A percentile compares a stretch with the other conserved stretches of the same genome.
These are phyloP conservation scores for Blumeriella jaapii DNA, from an alignment of 2,329 filamentous ascomycete species.

Conservation along the genomic window DNA sequence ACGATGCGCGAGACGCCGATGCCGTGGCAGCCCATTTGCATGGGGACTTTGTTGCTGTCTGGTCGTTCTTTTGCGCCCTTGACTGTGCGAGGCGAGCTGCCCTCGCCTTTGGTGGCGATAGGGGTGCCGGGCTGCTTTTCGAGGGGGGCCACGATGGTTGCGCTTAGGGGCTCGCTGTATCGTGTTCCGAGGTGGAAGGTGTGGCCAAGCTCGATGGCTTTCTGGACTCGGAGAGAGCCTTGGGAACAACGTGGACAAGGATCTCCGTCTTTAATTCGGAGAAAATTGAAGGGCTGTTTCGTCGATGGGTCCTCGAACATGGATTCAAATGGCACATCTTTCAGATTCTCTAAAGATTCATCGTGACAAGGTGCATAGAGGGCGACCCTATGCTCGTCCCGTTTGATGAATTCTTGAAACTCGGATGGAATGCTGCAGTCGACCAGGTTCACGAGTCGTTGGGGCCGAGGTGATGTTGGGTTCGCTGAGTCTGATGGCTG, in stretches of 20 bases:
- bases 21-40: slow-evolving; percentile 95
- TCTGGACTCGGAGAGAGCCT: slow-evolving; percentile 52
- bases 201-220: slow-evolving; percentile 82
- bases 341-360: neutral
- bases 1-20: slow-evolving; percentile 89
- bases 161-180: slow-evolving; percentile 67
- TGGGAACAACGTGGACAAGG: slow-evolving; percentile 57
- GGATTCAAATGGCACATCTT: slow-evolving; percentile 14
- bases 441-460: slow-evolving; percentile 29
- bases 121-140: neutral
- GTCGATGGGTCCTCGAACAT: slow-evolving; percentile 26
- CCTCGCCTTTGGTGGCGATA: neutral
- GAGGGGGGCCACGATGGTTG: slow-evolving; percentile 41
- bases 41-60: no score
- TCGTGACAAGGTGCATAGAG: slow-evolving; percentile 12
- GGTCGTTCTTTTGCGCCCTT: no score
- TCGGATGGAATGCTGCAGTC: slow-evolving; percentile 29
- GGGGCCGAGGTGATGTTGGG: neutral
- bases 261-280: slow-evolving; percentile 57
- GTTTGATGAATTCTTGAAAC: slow-evolving; percentile 3
- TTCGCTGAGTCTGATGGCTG: neutral
- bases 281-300: slow-evolving; percentile 44
- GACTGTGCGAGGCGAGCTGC: neutral
- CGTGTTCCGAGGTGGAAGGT: slow-evolving; percentile 89
- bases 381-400: no score